These are phyloP conservation scores for Globisporangium irregulare DNA, from an alignment of 352 stramenopile species.

Conservation along the genomic window DNA sequence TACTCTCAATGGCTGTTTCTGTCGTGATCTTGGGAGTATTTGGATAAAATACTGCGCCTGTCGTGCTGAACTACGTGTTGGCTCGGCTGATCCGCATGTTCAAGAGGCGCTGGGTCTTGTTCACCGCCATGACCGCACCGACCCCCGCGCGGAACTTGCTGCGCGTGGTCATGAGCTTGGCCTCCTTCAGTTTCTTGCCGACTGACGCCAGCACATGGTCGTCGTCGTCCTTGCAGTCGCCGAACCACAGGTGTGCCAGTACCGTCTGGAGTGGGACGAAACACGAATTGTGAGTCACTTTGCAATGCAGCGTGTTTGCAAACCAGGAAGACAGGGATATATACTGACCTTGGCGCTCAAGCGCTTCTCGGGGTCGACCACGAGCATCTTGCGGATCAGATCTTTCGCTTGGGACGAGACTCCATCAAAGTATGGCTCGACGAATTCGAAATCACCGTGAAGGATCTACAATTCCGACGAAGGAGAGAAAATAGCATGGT, in stretches of 20 bases:
- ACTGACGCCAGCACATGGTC: slow-evolving; percentile 49
- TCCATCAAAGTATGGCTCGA: slow-evolving; percentile 89
- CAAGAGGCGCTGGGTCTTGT: slow-evolving; percentile 71
- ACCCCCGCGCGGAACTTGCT: slow-evolving; percentile 72
- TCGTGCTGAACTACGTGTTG: slow-evolving; percentile 19
- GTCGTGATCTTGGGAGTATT: neutral
- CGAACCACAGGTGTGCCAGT: slow-evolving; percentile 71
- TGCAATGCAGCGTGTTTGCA: neutral
- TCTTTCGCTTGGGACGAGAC: slow-evolving; percentile 91
- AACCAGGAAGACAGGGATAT: neutral
- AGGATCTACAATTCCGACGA: slow-evolving; percentile 40
- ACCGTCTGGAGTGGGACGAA: slow-evolving; percentile 32
- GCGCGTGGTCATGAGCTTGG: slow-evolving; percentile 44
- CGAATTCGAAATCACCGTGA: slow-evolving; percentile 88
- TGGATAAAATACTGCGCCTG: too few species aligned
- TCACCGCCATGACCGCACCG: slow-evolving; percentile 70
- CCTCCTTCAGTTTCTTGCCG: slow-evolving; percentile 77
- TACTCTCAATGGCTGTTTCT: neutral
- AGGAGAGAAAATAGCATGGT: neutral
- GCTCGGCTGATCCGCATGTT: slow-evolving; percentile 28
- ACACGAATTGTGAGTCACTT: neutral
- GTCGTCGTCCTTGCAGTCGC: slow-evolving; percentile 59
- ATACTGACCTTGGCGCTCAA: slow-evolving; percentile 40
- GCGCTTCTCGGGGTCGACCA: slow-evolving; percentile 83
- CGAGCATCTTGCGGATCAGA: slow-evolving; percentile 92